These are phyloP conservation scores for Aspergillus olivimuriae DNA, from an alignment of 495 filamentous ascomycete species.

Conservation along the genomic window DNA sequence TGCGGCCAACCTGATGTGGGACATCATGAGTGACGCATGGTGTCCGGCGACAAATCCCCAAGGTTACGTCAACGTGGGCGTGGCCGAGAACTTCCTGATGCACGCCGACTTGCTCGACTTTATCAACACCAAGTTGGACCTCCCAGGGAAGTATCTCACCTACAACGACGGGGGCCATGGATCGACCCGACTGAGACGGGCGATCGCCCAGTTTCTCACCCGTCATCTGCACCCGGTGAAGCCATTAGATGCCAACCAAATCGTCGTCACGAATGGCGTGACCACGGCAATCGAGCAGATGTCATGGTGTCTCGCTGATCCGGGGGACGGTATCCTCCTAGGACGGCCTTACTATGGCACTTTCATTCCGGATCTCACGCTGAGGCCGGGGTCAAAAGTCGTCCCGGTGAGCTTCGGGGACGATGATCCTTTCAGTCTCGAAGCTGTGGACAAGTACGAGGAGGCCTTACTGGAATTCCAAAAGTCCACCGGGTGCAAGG, in stretches of 20 bases:
- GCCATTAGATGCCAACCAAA: constrained; percentile 30
- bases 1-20: constrained; percentile 18
- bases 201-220: constrained; percentile 43
- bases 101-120: constrained; percentile 26
- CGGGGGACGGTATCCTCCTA: constrained; percentile 45
- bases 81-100: constrained; percentile 38
- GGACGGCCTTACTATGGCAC: constrained; percentile 44
- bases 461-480: constrained; percentile 25
- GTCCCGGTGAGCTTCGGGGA: constrained; percentile 40
- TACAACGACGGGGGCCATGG: constrained; percentile 36
- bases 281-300: constrained; percentile 41
- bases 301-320: constrained; percentile 38
- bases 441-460: constrained; percentile 38
- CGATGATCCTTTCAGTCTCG: constrained; percentile 37
- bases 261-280: constrained; percentile 44
- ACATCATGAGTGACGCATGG: constrained; percentile 22
- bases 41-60: constrained; percentile 20
- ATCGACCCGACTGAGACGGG: constrained; percentile 25
- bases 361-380: constrained; percentile 33
- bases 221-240: constrained; percentile 32
- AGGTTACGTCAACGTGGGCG: constrained; percentile 33
- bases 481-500: constrained; percentile 20
- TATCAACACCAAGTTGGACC: constrained; percentile 24
- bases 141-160: constrained; percentile 33
- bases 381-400: constrained; percentile 21